These are phyloP conservation scores for Pestalotiopsis sp. DNA, from an alignment of 2,329 filamentous ascomycete species.

Conservation along the genomic window DNA sequence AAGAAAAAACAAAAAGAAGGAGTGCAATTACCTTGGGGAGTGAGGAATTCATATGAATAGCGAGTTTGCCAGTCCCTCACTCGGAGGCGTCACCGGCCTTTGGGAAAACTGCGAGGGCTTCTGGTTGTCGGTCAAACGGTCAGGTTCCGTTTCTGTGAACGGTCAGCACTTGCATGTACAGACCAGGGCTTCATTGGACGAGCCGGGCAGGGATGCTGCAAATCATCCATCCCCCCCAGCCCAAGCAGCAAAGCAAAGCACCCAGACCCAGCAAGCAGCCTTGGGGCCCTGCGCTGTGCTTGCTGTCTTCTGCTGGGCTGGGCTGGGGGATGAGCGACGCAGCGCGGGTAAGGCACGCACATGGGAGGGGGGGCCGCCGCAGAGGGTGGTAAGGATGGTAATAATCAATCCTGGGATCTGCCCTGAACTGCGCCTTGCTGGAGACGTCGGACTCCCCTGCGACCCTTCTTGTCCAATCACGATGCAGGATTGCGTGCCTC, in stretches of 20 bases:
- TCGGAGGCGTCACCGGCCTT: constrained; percentile 2
- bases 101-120: not conserved
- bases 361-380: not conserved
- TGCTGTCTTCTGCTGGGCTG: no score
- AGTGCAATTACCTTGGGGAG: constrained; percentile 13
- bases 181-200: not conserved
- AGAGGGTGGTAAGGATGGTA: constrained; percentile 4
- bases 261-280: not conserved
- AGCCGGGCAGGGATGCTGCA: constrained; percentile 4
- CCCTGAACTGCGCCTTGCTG: constrained; percentile 10
- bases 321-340: not conserved
- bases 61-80: constrained; percentile 3
- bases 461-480: not conserved
- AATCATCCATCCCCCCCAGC: constrained; percentile 2
- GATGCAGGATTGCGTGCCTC: not conserved
- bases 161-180: constrained; percentile 7
- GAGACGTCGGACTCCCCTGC: not conserved
- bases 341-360: constrained; percentile 8
- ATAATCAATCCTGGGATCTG: constrained; percentile 5
- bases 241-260: not conserved
- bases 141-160: constrained; percentile 4
- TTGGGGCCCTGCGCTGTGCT: not conserved
- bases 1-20: not conserved
- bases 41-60: constrained; percentile 14
- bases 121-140: constrained; percentile 4